Evolutionary conservation across 2,329 filamentous ascomycete species (phyloP), one percentile per base, ranked within the genome.

Genomic region (Ceratocystis eucalypticola): DNA sequence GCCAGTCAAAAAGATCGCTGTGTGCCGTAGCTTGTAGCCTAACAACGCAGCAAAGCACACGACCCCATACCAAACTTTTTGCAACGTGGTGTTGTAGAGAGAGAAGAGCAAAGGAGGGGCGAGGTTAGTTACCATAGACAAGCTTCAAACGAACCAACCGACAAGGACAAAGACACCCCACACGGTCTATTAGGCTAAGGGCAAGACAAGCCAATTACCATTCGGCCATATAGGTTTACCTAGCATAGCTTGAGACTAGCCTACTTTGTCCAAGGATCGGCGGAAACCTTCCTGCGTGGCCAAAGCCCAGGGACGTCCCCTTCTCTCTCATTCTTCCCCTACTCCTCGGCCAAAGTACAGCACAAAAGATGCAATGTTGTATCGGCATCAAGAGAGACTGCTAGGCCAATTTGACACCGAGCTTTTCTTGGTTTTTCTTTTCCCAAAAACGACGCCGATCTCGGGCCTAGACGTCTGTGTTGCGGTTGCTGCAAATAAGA

Each of bases 141-240:
- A 41, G 37, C 37, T 41, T 41, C 37, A 41, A 41, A 41, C 37
- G 6, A 33, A 41, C 3, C 37, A 12, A n/a, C 55, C 33, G 8
- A 3, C 55, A 59, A 30, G 55, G 15, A 37, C 25, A 59, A 37
- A 37, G 55, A 37, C 33, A 59, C 33, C 28, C 28, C 28, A 37
- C 28, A 5, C 15, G 33, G 1, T 7, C 28, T 15, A 37, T 59
- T 37, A 30, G 55, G 17, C 33, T 2, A n/a, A 15, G 15, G 7
- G 12, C 20, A 15, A 55, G 50, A 48, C 55, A 59, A 59, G 25
- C 55, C 55, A 59, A 28, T 59, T 59, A 20, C 55, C 15, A n/a
- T 59, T 33, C 55, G 28, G 55, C 25, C 55, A 59, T 59, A 59
- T 33, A 59, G 55, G 17, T 37, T 59, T 30, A 33, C 55, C 55